Percentiles rank a stretch among this genome's conserved stretches.
phyloP scores from a whole-genome alignment of 768 basidiomycete genomes.

The Suillus placidus region DNA sequence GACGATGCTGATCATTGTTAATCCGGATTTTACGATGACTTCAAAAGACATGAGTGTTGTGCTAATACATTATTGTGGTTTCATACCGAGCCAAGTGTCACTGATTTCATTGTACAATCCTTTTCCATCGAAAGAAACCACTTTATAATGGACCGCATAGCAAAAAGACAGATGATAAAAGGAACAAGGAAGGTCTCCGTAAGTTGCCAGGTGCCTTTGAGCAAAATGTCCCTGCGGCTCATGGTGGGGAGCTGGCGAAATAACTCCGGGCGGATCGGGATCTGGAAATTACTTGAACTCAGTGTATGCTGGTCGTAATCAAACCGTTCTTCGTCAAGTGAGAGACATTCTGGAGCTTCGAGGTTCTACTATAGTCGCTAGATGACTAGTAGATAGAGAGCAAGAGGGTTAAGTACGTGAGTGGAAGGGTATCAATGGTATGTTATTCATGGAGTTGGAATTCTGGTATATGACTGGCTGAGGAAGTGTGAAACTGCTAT shows the following conservation, averaged over 20 bases:
- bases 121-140: slow-evolving; percentile 27
- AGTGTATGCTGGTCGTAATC: not conserved
- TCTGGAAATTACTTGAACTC: not conserved
- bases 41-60: not conserved
- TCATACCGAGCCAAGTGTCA: slow-evolving; percentile 21
- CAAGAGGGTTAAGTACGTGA: not conserved
- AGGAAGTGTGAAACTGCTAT: not conserved
- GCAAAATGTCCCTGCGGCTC: not conserved
- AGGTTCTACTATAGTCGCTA: not conserved
- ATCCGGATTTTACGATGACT: slow-evolving; percentile 33
- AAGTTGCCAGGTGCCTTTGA: not conserved
- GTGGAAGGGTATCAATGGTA: not conserved
- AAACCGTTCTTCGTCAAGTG: not conserved
- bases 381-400: not conserved
- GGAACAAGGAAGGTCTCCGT: slow-evolving; percentile 13
- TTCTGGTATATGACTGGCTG: not conserved
- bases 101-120: slow-evolving; percentile 21
- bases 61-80: not conserved
- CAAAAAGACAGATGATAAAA: slow-evolving; percentile 14
- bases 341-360: not conserved
- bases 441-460: not conserved
- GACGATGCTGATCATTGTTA: slow-evolving; percentile 32
- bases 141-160: slow-evolving; percentile 24
- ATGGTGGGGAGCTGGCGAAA: not conserved
- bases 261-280: not conserved